These are phyloP conservation scores for Aureobasidium namibiae DNA, from an alignment of 2,329 filamentous ascomycete genomes.

Conservation along the genomic window DNA sequence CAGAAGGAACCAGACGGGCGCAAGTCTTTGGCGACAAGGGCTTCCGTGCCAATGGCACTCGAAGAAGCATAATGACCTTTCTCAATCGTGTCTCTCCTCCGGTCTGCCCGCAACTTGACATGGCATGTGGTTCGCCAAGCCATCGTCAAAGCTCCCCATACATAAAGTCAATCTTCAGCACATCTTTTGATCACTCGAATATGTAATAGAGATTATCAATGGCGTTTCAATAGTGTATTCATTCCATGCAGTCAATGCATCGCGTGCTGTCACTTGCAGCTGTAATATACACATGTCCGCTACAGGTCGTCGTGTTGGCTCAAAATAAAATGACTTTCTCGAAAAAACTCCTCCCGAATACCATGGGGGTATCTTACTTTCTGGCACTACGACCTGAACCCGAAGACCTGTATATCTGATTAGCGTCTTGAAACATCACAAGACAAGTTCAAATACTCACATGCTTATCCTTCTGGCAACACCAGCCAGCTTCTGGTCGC, in stretches of 20 bases:
- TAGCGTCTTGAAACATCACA: constrained; percentile 15
- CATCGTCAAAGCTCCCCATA: constrained; percentile 2
- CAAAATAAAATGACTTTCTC: neutral
- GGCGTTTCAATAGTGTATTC: neutral
- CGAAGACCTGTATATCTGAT: constrained; percentile 28
- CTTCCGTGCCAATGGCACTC: constrained; percentile 30
- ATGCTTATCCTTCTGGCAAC: constrained; percentile 91
- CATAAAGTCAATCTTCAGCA: neutral
- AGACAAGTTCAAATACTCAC: constrained; percentile 48
- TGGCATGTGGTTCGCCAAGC: constrained; percentile 4
- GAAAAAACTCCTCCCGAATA: neutral
- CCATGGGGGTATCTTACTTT: constrained; percentile 2
- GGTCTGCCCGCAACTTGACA: constrained; percentile 1
- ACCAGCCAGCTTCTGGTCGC: constrained; percentile 77
- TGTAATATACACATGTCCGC: constrained; percentile 9
- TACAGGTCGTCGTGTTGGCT: neutral
- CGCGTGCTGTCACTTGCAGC: constrained; percentile 7
- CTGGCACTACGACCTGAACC: constrained; percentile 30
- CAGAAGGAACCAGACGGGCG: constrained; percentile 23
- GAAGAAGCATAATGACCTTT: constrained; percentile 30
- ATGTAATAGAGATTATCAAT: neutral
- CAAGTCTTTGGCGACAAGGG: constrained; percentile 18
- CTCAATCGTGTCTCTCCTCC: constrained; percentile 1
- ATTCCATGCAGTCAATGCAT: constrained; percentile 12
- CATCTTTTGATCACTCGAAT: neutral